Evolutionary conservation across 1,139 yeast species (phyloP), one percentile per base, ranked within the genome.

Genomic region (Meyerozyma carpophila): DNA sequence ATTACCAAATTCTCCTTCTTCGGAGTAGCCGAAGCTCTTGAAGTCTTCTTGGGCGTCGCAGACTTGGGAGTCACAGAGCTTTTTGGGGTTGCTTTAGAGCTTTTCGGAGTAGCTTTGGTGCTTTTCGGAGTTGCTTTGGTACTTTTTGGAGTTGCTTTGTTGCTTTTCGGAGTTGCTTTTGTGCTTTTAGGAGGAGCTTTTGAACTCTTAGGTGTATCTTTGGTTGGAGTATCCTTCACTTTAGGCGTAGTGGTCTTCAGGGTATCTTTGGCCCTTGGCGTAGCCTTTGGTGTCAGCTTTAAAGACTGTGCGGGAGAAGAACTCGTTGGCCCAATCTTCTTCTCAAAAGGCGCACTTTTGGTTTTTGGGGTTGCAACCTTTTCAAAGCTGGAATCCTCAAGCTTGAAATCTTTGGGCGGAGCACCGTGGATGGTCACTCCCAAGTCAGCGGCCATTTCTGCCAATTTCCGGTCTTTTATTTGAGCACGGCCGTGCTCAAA

Each of bases 401-500:
- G 34, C 51, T 39, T 27, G 48, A 46, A 29, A 31, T 42, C 32
- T 46, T 43, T 39, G 28, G 46, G 41, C 5, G 48, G 42, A 26
- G 36, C 29, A 1, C 64, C 66, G 46, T 59, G 59, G 18, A 62
- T 50, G 1, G 59, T 57, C 8, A 65, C 59, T 5, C 69, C 70
- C 46, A 63, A 53, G 45, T 57, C 58, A 21, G 62, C 50, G 3
- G 67, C 66, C 37, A 61, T 37, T 39, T 54, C 54, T 37, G 46
- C 41, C 42, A 40, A 40, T 18, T 32, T 44, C 8, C 28, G 39
- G 18, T 14, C 31, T 26, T 37, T 37, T 28, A 37, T 37, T 5
- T 6, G 11, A 3, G 18, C 11, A 9, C 31, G 28, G 7, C 13
- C 18, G 4, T n/a, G 18, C 18, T 37, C 39, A 13, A 37, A 37